Conservation (phyloP, 345 rosid genomes). For the Populus pruinosa region DNA sequence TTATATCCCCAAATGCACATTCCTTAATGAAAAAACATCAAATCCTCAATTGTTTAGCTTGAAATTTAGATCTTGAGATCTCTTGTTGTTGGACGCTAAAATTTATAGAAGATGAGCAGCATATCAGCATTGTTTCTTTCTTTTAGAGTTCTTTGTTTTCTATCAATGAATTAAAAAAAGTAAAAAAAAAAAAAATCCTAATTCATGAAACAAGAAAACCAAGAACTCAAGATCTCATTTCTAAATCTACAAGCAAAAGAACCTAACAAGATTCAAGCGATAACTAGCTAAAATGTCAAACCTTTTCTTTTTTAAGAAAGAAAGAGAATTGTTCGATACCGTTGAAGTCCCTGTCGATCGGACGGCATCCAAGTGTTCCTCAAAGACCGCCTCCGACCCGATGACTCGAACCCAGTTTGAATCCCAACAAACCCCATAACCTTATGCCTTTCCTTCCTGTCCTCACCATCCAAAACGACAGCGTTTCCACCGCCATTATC, state of each 20-base stretch:
- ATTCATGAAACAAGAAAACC: background rate
- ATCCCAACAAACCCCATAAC: slow-evolving; percentile 92
- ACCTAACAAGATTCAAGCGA: background rate
- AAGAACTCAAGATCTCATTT: background rate
- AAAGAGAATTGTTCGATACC: slow-evolving; percentile 34
- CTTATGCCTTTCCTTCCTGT: slow-evolving; percentile 48
- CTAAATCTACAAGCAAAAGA: background rate
- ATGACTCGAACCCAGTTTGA: slow-evolving; percentile 73
- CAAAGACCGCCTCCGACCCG: slow-evolving; percentile 64
- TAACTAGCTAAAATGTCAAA: background rate
- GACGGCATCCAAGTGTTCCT: slow-evolving; percentile 93
- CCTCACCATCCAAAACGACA: slow-evolving; percentile 7
- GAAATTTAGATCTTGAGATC: background rate
- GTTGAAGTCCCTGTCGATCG: slow-evolving; percentile 69
- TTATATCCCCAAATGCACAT: too few relatives aligned
- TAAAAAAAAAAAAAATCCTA: background rate
- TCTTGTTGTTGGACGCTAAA: background rate
- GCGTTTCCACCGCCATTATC: slow-evolving; percentile 11
- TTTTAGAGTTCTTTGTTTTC: background rate
- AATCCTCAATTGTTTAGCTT: background rate
- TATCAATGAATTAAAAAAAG: background rate
- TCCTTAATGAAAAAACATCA: background rate
- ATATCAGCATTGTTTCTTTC: background rate
- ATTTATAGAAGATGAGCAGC: background rate
- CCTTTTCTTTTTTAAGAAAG: background rate